Percentiles rank a stretch among this genome's conserved stretches.
These are phyloP conservation scores for Aspergillus cristatus DNA, from an alignment of 495 filamentous ascomycete genomes.

Conservation along the genomic window DNA sequence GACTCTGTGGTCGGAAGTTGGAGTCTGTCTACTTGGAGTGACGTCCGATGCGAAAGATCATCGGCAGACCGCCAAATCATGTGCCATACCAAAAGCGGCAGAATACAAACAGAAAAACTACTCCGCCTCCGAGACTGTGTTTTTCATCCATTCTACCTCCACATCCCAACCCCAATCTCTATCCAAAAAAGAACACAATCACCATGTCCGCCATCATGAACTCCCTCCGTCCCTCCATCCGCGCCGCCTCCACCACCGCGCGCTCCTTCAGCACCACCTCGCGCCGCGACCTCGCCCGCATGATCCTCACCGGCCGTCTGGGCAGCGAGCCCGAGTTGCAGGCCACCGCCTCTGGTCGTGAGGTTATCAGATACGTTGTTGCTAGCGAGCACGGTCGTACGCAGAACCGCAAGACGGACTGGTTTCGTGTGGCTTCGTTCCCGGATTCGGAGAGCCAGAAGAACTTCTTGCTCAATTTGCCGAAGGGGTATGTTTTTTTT, in stretches of 20 bases:
- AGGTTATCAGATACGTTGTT: slow-evolving; percentile 59
- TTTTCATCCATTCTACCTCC: too few species aligned
- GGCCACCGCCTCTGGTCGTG: slow-evolving; percentile 54
- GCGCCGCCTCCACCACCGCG: slow-evolving; percentile 22
- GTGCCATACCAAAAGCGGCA: too few species aligned
- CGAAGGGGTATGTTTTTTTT: slow-evolving; percentile 63
- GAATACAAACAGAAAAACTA: too few species aligned
- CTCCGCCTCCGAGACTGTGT: too few species aligned
- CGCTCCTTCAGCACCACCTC: slow-evolving; percentile 51
- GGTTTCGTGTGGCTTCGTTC: slow-evolving; percentile 66
- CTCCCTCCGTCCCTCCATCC: slow-evolving; percentile 27
- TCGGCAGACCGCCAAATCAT: too few species aligned
- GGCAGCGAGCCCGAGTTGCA: slow-evolving; percentile 59
- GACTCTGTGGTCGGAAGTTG: too few species aligned
- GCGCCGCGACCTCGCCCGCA: slow-evolving; percentile 37
- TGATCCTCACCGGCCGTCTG: slow-evolving; percentile 72
- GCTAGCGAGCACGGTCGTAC: slow-evolving; percentile 46
- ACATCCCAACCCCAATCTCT: too few species aligned
- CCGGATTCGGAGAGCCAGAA: slow-evolving; percentile 47
- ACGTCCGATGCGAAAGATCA: too few species aligned
- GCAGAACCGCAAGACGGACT: slow-evolving; percentile 63
- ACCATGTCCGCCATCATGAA: slow-evolving; percentile 45
- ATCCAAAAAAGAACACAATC: too few species aligned
- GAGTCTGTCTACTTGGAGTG: too few species aligned
- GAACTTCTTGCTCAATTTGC: slow-evolving; percentile 55